phyloP scores from a whole-genome alignment of 2,329 filamentous ascomycete species.

The Talaromyces sp. region DNA sequence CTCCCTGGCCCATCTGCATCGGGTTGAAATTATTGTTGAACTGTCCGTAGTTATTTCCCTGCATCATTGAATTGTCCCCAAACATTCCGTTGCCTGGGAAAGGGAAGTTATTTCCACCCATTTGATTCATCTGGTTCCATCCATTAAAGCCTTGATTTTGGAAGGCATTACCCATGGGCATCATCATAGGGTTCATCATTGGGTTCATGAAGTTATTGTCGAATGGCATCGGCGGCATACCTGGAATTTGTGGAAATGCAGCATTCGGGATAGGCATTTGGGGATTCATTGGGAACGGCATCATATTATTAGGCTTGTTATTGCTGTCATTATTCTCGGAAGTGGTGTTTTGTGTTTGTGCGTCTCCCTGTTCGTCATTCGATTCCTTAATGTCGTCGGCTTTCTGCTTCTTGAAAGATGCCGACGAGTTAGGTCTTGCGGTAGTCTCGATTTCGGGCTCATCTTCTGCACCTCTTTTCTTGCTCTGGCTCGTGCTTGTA shows the following conservation, averaged over 20 bases:
- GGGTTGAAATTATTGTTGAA: constrained; percentile 33
- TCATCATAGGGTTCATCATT: constrained; percentile 43
- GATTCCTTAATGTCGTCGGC: constrained; percentile 34
- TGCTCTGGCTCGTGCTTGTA: constrained; percentile 47
- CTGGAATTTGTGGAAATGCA: constrained; percentile 31
- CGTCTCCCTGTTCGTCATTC: constrained; percentile 8
- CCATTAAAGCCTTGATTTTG: constrained; percentile 32
- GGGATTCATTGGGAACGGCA: constrained; percentile 30
- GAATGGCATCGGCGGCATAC: constrained; percentile 34
- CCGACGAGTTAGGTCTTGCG: constrained; percentile 37
- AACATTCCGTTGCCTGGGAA: constrained; percentile 36
- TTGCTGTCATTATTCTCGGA: constrained; percentile 21
- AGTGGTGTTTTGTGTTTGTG: not conserved
- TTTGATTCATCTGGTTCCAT: constrained; percentile 48
- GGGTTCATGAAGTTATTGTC: constrained; percentile 33
- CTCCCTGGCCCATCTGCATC: constrained; percentile 37
- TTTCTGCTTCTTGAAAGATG: constrained; percentile 44
- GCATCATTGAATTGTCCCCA: constrained; percentile 30
- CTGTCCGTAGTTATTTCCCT: constrained; percentile 28
- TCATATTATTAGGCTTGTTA: constrained; percentile 18
- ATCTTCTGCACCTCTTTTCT: constrained; percentile 81
- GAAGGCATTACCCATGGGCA: constrained; percentile 31
- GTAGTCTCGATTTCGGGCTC: constrained; percentile 54
- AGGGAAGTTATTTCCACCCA: constrained; percentile 44
- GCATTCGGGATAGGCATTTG: constrained; percentile 36